Evolutionary conservation across 2,329 filamentous ascomycete species (phyloP).

Genomic region (Trichophyton equinum): DNA sequence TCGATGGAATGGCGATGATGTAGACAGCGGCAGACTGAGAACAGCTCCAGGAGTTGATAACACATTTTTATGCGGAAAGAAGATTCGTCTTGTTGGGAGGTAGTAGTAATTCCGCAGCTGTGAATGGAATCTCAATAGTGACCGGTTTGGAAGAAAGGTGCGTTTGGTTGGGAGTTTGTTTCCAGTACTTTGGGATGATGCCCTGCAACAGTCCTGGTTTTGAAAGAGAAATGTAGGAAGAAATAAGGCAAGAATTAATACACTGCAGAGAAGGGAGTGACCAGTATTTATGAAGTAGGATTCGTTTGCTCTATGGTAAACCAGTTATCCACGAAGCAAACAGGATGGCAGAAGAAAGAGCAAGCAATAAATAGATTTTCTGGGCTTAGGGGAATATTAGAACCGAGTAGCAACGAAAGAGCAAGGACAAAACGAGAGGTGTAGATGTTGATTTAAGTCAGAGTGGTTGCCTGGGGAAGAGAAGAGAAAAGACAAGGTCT

Average conservation of each 20-base stretch:
- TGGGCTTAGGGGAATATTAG: not conserved
- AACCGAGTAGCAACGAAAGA: not conserved
- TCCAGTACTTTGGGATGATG: not conserved
- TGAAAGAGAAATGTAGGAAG: not conserved
- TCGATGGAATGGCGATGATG: conserved; percentile 83
- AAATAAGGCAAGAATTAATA: conserved; percentile 5
- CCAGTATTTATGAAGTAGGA: not conserved
- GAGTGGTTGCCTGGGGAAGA: not conserved
- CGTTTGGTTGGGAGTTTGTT: not conserved
- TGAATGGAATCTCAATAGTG: not conserved
- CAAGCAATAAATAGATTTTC: not conserved
- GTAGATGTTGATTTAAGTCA: not conserved
- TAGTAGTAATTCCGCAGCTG: not conserved
- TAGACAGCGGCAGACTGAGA: conserved; percentile 73
- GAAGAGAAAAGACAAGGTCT: not conserved
- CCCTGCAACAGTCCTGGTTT: not conserved
- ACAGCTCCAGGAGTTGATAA: conserved; percentile 73
- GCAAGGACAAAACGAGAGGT: not conserved
- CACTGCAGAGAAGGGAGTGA: not conserved
- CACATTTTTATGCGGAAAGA: conserved; percentile 50
- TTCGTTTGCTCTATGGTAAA: conserved; percentile 9
- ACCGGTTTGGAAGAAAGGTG: not conserved
- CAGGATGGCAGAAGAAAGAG: not conserved
- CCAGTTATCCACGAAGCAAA: conserved; percentile 4
- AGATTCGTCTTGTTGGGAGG: not conserved